Evolutionary conservation across 2,329 filamentous ascomycete species (phyloP).

Genomic region (Torrubiellomyces zombiae): DNA sequence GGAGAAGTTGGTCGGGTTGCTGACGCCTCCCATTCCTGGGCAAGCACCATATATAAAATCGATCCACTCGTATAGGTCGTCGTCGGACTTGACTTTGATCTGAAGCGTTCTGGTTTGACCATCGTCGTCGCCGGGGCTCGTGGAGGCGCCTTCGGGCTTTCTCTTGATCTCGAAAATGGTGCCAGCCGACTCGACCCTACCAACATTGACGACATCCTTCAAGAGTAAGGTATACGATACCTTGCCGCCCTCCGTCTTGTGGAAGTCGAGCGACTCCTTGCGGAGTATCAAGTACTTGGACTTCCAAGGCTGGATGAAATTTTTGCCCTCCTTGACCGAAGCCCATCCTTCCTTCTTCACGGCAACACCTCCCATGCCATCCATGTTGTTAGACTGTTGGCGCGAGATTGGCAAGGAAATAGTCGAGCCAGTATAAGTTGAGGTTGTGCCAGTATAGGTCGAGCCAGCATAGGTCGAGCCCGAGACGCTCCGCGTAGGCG

Average conservation of each 20-base stretch:
- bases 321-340: conserved; percentile 78
- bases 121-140: conserved; percentile 62
- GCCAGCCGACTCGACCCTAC: conserved; percentile 76
- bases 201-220: conserved; percentile 77
- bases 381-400: conserved; percentile 42
- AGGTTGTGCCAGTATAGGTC: too few species aligned
- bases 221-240: conserved; percentile 72
- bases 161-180: conserved; percentile 91
- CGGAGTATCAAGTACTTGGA: conserved; percentile 83
- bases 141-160: conserved; percentile 48
- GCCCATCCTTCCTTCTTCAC: conserved; percentile 72
- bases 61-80: conserved; percentile 97
- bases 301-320: conserved; percentile 74
- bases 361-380: conserved; percentile 50
- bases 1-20: conserved; percentile 95
- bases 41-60: conserved; percentile 95
- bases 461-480: conserved; percentile 55
- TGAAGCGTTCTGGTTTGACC: conserved; percentile 69
- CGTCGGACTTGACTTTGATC: conserved; percentile 86
- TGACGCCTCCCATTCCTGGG: conserved; percentile 93
- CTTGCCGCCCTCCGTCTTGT: conserved; percentile 82
- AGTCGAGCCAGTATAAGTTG: conserved; percentile 55
- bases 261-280: conserved; percentile 85
- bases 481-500: conserved; percentile 48
- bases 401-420: conserved; percentile 54